Conservation (phyloP, 1,284 basidiomycete genomes). For the Moniliella sp. region DNA sequence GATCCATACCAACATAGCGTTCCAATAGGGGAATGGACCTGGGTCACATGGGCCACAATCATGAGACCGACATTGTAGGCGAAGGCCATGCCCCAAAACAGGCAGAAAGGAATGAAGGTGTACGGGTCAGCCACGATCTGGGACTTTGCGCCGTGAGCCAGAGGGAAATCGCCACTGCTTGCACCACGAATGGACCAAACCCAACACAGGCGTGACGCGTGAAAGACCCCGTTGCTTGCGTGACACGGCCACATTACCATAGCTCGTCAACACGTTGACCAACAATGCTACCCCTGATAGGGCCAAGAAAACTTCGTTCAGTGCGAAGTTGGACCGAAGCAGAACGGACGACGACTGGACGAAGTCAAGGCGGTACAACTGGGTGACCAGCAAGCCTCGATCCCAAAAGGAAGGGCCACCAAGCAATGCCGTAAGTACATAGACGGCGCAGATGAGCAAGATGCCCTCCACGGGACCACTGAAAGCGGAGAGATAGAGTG, state of each 20-base stretch:
- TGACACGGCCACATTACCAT: slow-evolving; percentile 16
- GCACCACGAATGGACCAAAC: slow-evolving; percentile 59
- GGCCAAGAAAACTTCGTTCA: slow-evolving; percentile 72
- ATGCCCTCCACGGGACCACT: slow-evolving; percentile 93
- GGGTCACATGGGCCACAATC: slow-evolving; percentile 79
- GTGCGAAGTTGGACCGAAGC: slow-evolving; percentile 44
- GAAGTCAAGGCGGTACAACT: too few species aligned
- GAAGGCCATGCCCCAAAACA: slow-evolving; percentile 69
- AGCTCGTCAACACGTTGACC: slow-evolving; percentile 60
- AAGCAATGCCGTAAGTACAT: slow-evolving; percentile 45
- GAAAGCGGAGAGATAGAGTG: slow-evolving; percentile 45
- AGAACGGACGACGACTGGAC: too few species aligned
- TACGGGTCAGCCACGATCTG: slow-evolving; percentile 12
- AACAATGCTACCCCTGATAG: slow-evolving; percentile 54
- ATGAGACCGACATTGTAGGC: slow-evolving; percentile 57
- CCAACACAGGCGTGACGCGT: slow-evolving; percentile 52
- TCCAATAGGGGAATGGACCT: slow-evolving; percentile 67
- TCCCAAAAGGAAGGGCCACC: slow-evolving; percentile 55
- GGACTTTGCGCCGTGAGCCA: slow-evolving; percentile 46
- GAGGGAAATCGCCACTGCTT: slow-evolving; percentile 48
- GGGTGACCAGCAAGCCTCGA: slow-evolving; percentile 46
- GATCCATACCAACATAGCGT: slow-evolving; percentile 65
- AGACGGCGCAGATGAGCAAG: slow-evolving; percentile 59
- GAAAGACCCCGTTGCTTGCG: slow-evolving; percentile 4
- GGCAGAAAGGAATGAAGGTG: slow-evolving; percentile 62